Base-by-base conservation (phyloP, 2,329 filamentous ascomycete genomes). In the Domatiomyces globalis region DNA sequence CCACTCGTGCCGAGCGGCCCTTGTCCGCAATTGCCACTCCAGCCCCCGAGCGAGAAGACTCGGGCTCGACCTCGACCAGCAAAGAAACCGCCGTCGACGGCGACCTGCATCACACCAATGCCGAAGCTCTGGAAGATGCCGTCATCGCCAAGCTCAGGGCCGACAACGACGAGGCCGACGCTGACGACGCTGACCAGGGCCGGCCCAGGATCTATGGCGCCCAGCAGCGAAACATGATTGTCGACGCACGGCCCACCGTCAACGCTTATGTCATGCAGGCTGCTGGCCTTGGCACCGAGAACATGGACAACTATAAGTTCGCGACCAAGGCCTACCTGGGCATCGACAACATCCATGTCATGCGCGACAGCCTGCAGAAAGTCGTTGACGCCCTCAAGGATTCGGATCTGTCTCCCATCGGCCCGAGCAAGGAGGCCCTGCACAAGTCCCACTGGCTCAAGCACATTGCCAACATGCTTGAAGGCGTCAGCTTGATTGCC, bases 311-410 rank as follows among this genome's bases (percentile, higher is more conserved):
- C 67, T 98, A 98, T 71, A 87, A 84, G 55, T 90, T 89, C 62
- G 87, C 88, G 15, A 84, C 83, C 53, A 95, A 95, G 67, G 84
- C 84, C 27, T 98, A 94, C 64, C 77, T 98, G 51, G 92, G 87
- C 56, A 98, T 98, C 62, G 90, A 94, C 66, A 98, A 98, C 65
- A 96, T 98, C 54, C 92, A 98, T 63, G 88, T 95, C 56, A 98
- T 98, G 92, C 79, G 92, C 52, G 84, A 85, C 55, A 96, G 90
- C 1, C 73, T 98, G 33, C 83, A 84, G 60, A 90, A 84, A 59
- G 85, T 98, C 18, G 75, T 95, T 49, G 89, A 94, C 56, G 84
- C 87, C 2, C 72, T 98, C 62, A 95, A 94, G 64, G 90, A 96
- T 60, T 87, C 88, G 1, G 92, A 98, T 65, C 77, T 95, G 25